Percentiles rank a stretch among this genome's conserved stretches.
These are phyloP conservation scores for Shiraia sp. DNA, from an alignment of 2,329 filamentous ascomycete genomes.

Conservation along the genomic window DNA sequence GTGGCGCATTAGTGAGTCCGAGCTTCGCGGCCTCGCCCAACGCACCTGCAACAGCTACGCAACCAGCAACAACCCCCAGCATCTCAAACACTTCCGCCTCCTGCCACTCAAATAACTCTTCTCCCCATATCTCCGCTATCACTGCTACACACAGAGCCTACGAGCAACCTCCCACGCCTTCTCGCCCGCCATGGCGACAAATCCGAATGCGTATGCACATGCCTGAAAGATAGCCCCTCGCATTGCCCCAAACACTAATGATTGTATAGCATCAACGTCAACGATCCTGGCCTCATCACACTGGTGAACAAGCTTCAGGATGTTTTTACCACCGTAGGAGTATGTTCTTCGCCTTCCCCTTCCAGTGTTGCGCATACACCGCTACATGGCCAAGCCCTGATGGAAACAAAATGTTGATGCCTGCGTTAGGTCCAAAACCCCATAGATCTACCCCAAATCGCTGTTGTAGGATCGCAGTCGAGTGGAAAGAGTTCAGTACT, in stretches of 20 bases:
- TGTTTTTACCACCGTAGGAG: constrained; percentile 96
- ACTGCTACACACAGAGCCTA: constrained; percentile 5
- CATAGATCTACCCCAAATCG: constrained; percentile 98
- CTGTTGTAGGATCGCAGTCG: constrained; percentile 96
- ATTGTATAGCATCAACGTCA: constrained; percentile 67
- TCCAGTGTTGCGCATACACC: neutral
- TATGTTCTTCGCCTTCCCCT: constrained; percentile 48
- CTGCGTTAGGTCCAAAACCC: constrained; percentile 83
- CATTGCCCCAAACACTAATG: constrained; percentile 30
- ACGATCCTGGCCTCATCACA: constrained; percentile 70
- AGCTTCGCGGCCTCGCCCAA: constrained; percentile 16
- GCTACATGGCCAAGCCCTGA: constrained; percentile 6
- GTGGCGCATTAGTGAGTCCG: constrained; percentile 11
- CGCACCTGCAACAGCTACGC: constrained; percentile 22
- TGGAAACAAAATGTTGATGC: constrained; percentile 31
- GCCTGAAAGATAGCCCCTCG: constrained; percentile 16
- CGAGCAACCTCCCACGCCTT: constrained; percentile 4
- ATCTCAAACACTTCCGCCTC: constrained; percentile 23
- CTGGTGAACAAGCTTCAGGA: constrained; percentile 99
- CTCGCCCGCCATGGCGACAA: constrained; percentile 45
- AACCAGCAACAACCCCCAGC: constrained; percentile 19
- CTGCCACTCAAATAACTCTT: constrained; percentile 16
- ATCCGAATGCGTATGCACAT: constrained; percentile 46
- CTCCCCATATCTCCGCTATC: constrained; percentile 3
- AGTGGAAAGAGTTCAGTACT: constrained; percentile 99